Evolutionary conservation across 2,329 filamentous ascomycete genomes (phyloP), one percentile per base, ranked within the genome.

Genomic region (Colletotrichum incanum): DNA sequence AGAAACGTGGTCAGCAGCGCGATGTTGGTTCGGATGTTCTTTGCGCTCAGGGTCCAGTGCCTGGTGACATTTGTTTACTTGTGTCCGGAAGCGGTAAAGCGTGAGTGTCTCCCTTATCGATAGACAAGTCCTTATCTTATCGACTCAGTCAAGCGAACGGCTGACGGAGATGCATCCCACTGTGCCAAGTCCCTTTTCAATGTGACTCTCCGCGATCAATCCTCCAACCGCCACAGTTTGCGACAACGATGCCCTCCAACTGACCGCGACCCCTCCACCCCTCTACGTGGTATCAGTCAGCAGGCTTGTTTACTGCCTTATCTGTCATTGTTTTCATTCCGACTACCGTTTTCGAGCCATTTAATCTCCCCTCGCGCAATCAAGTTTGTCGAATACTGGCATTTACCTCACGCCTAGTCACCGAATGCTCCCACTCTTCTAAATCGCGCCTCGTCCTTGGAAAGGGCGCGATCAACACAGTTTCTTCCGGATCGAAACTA

Each of bases 11-110:
- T 28, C 45, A 45, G 28, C 31, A n/a, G 31, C n/a, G 31, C 14
- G 18, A 7, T 3, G n/a, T 49, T 23, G 60, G 16, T 23, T 26
- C 45, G 18, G 23, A 26, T 52, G 20, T 39, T 20, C 39, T 56
- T 61, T 62, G 26, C 52, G 20, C n/a, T 39, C 50, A 54, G 41
- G 28, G 50, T 59, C 45, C 16, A 49, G 18, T 34, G 41, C 31
- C 31, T 67, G 34, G 70, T 66, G 47, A 49, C 65, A 56, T 47
- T 73, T 85, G 82, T 86, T 86, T 84, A 85, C 83, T 79, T 82
- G 75, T 66, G 73, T 60, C 81, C 78, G 28, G 75, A 80, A 79
- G 65, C 55, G 78, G 79, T 72, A 76, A 56, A 14, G 45, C 23
- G n/a, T 5, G 9, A 43, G 34, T 76, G 34, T n/a, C 39, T 14